phyloP scores from a whole-genome alignment of 164 flowering plant genomes.

The Magnolia kwangsiensis region DNA sequence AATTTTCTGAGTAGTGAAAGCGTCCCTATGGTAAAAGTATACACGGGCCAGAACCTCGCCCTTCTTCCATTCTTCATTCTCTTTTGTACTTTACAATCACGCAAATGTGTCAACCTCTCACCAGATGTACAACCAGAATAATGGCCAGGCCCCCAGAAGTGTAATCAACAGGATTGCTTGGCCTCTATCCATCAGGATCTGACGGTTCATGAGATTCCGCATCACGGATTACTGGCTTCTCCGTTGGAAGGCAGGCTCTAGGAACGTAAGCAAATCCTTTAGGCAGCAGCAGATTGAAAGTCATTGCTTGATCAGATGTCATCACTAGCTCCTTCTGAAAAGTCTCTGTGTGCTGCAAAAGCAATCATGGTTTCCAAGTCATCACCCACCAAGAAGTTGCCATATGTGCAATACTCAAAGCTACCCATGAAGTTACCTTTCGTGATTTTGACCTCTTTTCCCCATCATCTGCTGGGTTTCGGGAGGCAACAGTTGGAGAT shows the following conservation, averaged over 20 bases:
- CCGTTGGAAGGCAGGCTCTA: conserved; percentile 56
- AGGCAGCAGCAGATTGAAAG: conserved; percentile 72
- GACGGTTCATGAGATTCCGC: conserved; percentile 30
- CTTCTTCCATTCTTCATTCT: conserved; percentile 1
- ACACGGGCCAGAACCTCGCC: conserved; percentile 6
- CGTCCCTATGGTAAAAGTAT: conserved; percentile 8
- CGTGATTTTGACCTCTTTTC: conserved; percentile 45
- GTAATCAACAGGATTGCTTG: conserved; percentile 1
- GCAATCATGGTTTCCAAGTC: neutral
- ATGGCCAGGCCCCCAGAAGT: conserved; percentile 9
- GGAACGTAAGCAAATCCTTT: conserved; percentile 89
- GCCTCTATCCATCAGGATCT: conserved; percentile 42
- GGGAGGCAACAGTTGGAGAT: conserved; percentile 35
- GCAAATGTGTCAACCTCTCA: conserved; percentile 11
- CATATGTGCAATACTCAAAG: neutral
- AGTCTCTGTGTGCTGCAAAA: conserved; percentile 60
- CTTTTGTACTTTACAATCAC: conserved; percentile 8
- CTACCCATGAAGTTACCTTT: conserved; percentile 39
- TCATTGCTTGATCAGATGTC: conserved; percentile 84
- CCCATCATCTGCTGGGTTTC: conserved; percentile 34
- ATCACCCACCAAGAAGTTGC: neutral
- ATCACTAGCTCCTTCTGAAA: conserved; percentile 81
- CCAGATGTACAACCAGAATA: conserved; percentile 10
- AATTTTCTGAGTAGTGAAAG: conserved; percentile 18
- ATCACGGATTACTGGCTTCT: conserved; percentile 42